Evolutionary conservation across 352 stramenopile species (phyloP).

Genomic region (Pythium phragmiticola): DNA sequence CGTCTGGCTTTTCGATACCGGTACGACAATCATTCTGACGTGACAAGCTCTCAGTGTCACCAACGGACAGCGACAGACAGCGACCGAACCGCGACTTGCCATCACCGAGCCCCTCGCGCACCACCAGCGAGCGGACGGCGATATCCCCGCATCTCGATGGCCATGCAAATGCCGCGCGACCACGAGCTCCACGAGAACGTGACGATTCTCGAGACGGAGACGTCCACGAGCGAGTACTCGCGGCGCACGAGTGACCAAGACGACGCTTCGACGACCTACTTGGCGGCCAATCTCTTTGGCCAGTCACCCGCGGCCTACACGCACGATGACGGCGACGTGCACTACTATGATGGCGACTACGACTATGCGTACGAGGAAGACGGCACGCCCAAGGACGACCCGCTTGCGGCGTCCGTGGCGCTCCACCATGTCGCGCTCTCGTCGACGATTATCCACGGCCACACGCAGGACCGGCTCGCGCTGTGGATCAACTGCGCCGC

Average conservation of each 20-base stretch:
- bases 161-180: conserved; percentile 5
- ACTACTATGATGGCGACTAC: conserved; percentile 16
- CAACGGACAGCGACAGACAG: background rate
- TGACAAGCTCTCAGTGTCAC: background rate
- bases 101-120: background rate
- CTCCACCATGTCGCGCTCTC: background rate
- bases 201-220: conserved; percentile 36
- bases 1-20: background rate
- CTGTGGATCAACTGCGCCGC: conserved; percentile 57
- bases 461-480: conserved; percentile 40
- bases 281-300: conserved; percentile 22
- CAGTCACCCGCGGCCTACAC: conserved; percentile 12
- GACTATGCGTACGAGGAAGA: conserved; percentile 23
- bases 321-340: conserved; percentile 7
- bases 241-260: conserved; percentile 20
- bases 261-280: conserved; percentile 29
- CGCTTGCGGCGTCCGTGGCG: conserved; percentile 8
- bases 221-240: conserved; percentile 22
- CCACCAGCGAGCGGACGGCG: background rate
- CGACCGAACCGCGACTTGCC: background rate
- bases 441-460: conserved; percentile 23
- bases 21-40: conserved; percentile 4
- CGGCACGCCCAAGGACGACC: conserved; percentile 26
- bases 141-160: background rate
- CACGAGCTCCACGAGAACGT: conserved; percentile 21